A percentile compares a stretch with the other conserved stretches of the same genome.
phyloP scores from a whole-genome alignment of 2,329 filamentous ascomycete genomes.

The Exophiala aquamarina region DNA sequence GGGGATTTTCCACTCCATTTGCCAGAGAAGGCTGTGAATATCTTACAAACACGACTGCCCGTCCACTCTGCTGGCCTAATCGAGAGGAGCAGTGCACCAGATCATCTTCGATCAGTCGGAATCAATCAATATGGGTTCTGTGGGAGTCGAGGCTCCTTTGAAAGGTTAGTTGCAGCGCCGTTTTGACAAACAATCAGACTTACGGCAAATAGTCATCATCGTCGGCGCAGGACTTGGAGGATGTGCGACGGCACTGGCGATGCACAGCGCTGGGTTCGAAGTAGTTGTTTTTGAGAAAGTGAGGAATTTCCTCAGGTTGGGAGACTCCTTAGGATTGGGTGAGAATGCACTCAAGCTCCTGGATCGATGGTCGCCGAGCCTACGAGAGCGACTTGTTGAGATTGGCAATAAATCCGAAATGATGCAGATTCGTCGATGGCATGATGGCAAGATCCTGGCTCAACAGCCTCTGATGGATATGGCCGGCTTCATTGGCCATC shows the following conservation, averaged over 20 bases:
- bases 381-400: constrained; percentile 53
- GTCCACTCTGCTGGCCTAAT: too few species aligned
- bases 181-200: not conserved
- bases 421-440: constrained; percentile 36
- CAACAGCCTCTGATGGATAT: constrained; percentile 34
- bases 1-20: too few species aligned
- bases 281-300: constrained; percentile 56
- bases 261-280: constrained; percentile 60
- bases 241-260: constrained; percentile 63
- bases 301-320: constrained; percentile 44
- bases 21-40: too few species aligned
- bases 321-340: constrained; percentile 38
- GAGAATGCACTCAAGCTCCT: constrained; percentile 31
- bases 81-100: too few species aligned
- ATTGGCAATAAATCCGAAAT: constrained; percentile 35
- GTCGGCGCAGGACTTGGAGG: constrained; percentile 56
- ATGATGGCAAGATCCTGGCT: constrained; percentile 36
- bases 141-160: constrained; percentile 14
- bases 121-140: constrained; percentile 15
- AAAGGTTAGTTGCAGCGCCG: constrained; percentile 12
- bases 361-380: constrained; percentile 36
- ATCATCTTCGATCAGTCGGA: too few species aligned
- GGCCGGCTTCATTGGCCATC: constrained; percentile 59
- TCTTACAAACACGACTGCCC: too few species aligned
- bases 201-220: constrained; percentile 16